Base-by-base conservation (phyloP, 176 grass and related monocot species). In the Musa troglodytarum region DNA sequence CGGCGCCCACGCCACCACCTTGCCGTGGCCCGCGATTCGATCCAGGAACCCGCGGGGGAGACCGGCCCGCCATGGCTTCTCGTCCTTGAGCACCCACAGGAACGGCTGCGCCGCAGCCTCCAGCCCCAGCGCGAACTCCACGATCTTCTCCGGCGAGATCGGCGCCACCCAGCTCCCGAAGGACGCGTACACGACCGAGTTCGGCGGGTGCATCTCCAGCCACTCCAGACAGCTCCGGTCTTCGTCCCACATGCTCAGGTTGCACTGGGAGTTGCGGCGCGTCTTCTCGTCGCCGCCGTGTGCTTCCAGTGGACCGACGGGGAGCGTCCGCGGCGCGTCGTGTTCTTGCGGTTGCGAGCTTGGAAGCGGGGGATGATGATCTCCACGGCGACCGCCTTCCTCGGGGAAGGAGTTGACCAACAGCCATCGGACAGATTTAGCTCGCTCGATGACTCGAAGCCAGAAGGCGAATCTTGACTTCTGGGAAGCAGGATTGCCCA, bases 101-200 rank as follows among this genome's bases (percentile, higher is more conserved):
- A 99, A 99, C 1, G 88, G 95, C 8, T 78, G 81, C 0, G 79
- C 76, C 1, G 84, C 77, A 20, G 81, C 71, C 79, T 69, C 88
- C 16, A 92, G 80, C 22, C 90, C 95, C 4, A 89, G 76, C 15
- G 95, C 90, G 11, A 94, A 63, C 74, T 91, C 90, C 0, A 77
- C 49, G 73, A 99, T 59, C 75, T 77, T 83, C 14, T 85, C 86
- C 0, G 84, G 50, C 0, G 84, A 78, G 20, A 99, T 88, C 3
- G 95, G 81, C 0, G 77, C 80, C 8, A 98, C 88, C 95, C 90
- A 94, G 83, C 88, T 99, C 17, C 95, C 90, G 76, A 99, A 99
- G 9, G 95, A 98, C 23, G 94, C 84, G 76, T 98, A 98, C 76
- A 94, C 87, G 63, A 98, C 90, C 3, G 90, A 91, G 8, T 59